These are phyloP conservation scores for Phialophora verrucosa DNA, from an alignment of 2,329 filamentous ascomycete species.

Conservation along the genomic window DNA sequence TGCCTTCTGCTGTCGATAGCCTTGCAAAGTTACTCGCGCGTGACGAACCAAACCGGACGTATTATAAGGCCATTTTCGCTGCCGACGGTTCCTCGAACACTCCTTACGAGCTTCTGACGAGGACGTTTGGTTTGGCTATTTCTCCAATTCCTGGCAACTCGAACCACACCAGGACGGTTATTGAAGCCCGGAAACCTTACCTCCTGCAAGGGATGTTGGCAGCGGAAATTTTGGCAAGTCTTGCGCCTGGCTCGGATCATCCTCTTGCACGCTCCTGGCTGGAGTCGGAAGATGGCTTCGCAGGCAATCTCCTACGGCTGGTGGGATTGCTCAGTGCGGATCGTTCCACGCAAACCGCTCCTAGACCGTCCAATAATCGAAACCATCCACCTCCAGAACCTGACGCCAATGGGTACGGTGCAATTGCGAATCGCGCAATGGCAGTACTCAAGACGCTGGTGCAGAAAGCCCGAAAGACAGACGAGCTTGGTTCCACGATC, in stretches of 20 bases:
- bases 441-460: slow-evolving; percentile 70
- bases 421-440: slow-evolving; percentile 70
- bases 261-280: slow-evolving; percentile 80
- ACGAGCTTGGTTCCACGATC: slow-evolving; percentile 58
- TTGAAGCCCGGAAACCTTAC: slow-evolving; percentile 84
- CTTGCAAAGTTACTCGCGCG: slow-evolving; percentile 89
- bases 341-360: slow-evolving; percentile 45
- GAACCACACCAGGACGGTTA: slow-evolving; percentile 65
- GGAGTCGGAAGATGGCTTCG: slow-evolving; percentile 80
- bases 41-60: slow-evolving; percentile 88
- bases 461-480: slow-evolving; percentile 66
- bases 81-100: slow-evolving; percentile 69
- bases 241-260: slow-evolving; percentile 73
- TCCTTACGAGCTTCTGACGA: slow-evolving; percentile 80
- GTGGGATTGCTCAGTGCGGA: slow-evolving; percentile 73
- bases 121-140: slow-evolving; percentile 84
- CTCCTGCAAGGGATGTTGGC: slow-evolving; percentile 91
- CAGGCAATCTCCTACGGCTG: slow-evolving; percentile 76
- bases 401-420: slow-evolving; percentile 51
- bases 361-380: slow-evolving; percentile 45
- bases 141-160: slow-evolving; percentile 74
- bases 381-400: slow-evolving; percentile 46
- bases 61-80: slow-evolving; percentile 81
- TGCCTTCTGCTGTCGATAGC: slow-evolving; percentile 86
- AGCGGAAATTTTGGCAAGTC: slow-evolving; percentile 81